Evolutionary conservation across 768 basidiomycete species (phyloP), one percentile per base, ranked within the genome.

Genomic region (Mycena capillaripes): DNA sequence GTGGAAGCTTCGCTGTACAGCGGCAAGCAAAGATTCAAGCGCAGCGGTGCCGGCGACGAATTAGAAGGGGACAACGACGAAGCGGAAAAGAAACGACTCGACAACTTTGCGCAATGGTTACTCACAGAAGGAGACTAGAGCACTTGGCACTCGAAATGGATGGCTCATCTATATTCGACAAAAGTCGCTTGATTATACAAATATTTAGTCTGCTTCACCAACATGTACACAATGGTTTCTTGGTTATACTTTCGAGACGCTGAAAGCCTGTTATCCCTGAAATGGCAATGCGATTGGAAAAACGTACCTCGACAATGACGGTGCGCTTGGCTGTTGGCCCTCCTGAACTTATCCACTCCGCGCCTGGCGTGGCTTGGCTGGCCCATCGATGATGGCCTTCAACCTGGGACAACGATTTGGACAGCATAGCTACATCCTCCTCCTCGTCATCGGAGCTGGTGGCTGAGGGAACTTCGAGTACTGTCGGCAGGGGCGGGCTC

Each of bases 31-130:
- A 85, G 91, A 48, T 98, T 94, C 86, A 89, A 86, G 73, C 92
- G 93, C 64, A 93, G 90, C 70, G 95, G 94, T 11, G 84, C 84
- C 29, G 88, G 87, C 3, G 92, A 92, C n/a, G 91, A 90, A 2
- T 65, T 86, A 3, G 91, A 88, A 65, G 92, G 87, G 9, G 91
- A 89, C 25, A 90, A 88, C 3, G 93, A 90, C 5, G 94, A 92
- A 60, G 91, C 88, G 48, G 95, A 98, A 80, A 92, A 93, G 86
- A 89, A 90, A 79, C 90, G 97, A 55, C 81, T 98, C 78, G 97
- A 97, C 64, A 89, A 92, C 80, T 98, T 97, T 78, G 95, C 95
- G 0, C 83, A 90, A 44, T 97, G 96, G 96, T 84, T 98, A 55
- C 87, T 96, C 83, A 88, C 89, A 11, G 94, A 96, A 81, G 94